Base-by-base conservation (phyloP, 352 stramenopile genomes). In the Pythium aquatile region DNA sequence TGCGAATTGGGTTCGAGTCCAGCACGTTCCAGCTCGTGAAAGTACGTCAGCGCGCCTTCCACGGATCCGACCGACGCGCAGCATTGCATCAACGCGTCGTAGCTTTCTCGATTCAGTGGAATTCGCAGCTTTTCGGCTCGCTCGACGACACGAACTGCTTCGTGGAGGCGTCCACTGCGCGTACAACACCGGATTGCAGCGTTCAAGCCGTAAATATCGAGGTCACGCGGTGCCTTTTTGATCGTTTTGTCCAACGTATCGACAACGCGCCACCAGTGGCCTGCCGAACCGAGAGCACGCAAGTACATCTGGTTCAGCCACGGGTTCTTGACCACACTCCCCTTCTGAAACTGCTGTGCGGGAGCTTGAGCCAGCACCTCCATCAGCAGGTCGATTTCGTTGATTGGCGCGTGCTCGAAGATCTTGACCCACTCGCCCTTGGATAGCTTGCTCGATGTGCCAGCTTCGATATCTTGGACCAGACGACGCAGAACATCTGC, bases 381-480 rank as follows among this genome's bases (percentile, higher is more conserved):
- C 57, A 71, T 65, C 20, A 76, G 51, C 49, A 66, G 54, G 17
- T 76, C 66, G 3, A 76, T 46, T 10, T 70, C 61, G 13, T 70
- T 58, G 9, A 76, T 65, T 0, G 58, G 49, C 17, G 65, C 56
- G 37, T 71, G 51, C 39, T 65, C 35, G 47, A 76, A 67, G 2
- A 76, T 56, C 30, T 58, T 42, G 13, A 20, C 35, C 70, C 57
- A 76, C 14, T 72, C 33, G 7, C 20, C 47, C 57, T 53, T 63
- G 24, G 42, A 49, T 40, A 48, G 24, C 44, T 47, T 17, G 20
- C 46, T 13, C 1, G 8, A 35, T 24, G 40, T 17, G 1, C 33
- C 40, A 20, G 2, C 28, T 11, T 58, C 7, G 16, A 42, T 10
- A 2, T 24, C 49, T 14, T 53, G 16, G 5, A 61, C 29, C 24